phyloP scores from a whole-genome alignment of 2,329 filamentous ascomycete genomes.

The Aureobasidium vineae region DNA sequence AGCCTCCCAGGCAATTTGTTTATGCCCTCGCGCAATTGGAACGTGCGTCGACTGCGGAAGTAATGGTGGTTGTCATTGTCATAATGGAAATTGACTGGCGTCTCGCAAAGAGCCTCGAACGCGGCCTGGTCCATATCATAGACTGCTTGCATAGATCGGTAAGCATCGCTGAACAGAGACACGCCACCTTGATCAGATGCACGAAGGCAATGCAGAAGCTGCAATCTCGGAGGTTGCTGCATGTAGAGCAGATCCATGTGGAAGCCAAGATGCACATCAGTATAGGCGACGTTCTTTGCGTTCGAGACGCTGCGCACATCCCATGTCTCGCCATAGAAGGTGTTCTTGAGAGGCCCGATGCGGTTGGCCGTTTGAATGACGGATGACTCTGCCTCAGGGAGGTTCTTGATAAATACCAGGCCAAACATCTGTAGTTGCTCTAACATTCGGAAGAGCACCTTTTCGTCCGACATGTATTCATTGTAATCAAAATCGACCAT shows the following conservation, averaged over 20 bases:
- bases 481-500: conserved; percentile 64
- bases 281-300: conserved; percentile 90
- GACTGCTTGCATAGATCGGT: conserved; percentile 55
- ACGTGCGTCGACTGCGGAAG: conserved; percentile 31
- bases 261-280: conserved; percentile 73
- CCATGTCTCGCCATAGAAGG: conserved; percentile 90
- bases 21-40: neutral
- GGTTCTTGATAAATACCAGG: conserved; percentile 70
- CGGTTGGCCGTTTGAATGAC: conserved; percentile 67
- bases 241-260: conserved; percentile 96
- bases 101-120: conserved; percentile 27
- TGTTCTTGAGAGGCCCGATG: conserved; percentile 77
- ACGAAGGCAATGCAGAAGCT: conserved; percentile 84
- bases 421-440: conserved; percentile 64
- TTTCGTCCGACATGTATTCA: conserved; percentile 64
- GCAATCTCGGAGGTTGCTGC: conserved; percentile 71
- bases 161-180: conserved; percentile 79
- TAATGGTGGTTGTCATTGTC: conserved; percentile 50
- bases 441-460: conserved; percentile 61
- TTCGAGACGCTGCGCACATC: conserved; percentile 78
- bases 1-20: neutral
- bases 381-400: conserved; percentile 56
- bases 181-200: conserved; percentile 78
- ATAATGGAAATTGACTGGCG: conserved; percentile 49
- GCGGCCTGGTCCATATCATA: conserved; percentile 26